Evolutionary conservation across 1,139 yeast species (phyloP).

Genomic region (Geotrichum reessii): DNA sequence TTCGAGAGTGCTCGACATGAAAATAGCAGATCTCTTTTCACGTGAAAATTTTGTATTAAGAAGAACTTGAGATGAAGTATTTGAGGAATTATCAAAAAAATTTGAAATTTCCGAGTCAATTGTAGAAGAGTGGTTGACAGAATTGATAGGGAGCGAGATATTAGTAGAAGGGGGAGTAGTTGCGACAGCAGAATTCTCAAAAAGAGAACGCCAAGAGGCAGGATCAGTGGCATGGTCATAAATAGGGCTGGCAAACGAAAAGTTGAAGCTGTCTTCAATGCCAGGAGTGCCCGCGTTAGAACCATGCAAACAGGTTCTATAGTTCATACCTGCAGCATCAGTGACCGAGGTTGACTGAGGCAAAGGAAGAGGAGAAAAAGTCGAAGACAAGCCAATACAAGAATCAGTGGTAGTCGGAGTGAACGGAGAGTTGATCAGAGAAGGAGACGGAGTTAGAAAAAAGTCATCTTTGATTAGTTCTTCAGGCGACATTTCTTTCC

Average conservation of each 20-base stretch:
- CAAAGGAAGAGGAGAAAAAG: not conserved
- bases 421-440: not conserved
- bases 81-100: not conserved
- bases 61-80: not conserved
- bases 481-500: not conserved
- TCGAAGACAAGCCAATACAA: not conserved
- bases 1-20: conserved; percentile 3
- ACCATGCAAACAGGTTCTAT: not conserved
- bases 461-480: not conserved
- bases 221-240: not conserved
- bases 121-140: not conserved
- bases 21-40: conserved; percentile 23
- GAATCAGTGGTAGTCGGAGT: not conserved
- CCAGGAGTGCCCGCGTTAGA: not conserved
- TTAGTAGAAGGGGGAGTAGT: not conserved
- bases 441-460: not conserved
- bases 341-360: not conserved
- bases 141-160: not conserved
- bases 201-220: not conserved
- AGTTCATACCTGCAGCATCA: not conserved
- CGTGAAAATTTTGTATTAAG: conserved; percentile 17
- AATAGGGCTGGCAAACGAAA: not conserved
- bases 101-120: not conserved
- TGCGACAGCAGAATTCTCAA: not conserved
- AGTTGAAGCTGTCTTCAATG: not conserved